These are phyloP conservation scores for Phialemoniopsis sp. DNA, from an alignment of 2,329 filamentous ascomycete species.

Conservation along the genomic window DNA sequence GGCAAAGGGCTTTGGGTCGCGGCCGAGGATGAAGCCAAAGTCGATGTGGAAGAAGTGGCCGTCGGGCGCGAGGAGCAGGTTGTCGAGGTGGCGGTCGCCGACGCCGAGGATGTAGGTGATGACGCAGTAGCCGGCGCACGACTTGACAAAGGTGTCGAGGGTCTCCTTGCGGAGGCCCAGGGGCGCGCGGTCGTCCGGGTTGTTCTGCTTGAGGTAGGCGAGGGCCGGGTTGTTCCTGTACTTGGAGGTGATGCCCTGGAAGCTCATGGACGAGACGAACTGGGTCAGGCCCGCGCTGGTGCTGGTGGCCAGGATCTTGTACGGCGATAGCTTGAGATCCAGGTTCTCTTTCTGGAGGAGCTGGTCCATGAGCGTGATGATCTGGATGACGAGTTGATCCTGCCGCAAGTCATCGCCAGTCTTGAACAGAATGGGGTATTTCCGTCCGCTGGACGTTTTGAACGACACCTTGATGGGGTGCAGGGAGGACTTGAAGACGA, in stretches of 20 bases:
- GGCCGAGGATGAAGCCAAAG: constrained; percentile 95
- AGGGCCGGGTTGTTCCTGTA: constrained; percentile 73
- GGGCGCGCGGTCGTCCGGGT: constrained; percentile 77
- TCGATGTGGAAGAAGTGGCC: constrained; percentile 98
- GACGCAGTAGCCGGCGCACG: constrained; percentile 95
- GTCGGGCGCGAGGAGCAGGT: constrained; percentile 83
- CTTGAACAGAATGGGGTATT: constrained; percentile 95
- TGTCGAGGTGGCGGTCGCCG: constrained; percentile 92
- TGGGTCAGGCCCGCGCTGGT: constrained; percentile 87
- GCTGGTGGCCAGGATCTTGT: constrained; percentile 92
- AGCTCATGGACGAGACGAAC: constrained; percentile 81
- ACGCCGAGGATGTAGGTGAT: constrained; percentile 98
- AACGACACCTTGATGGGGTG: constrained; percentile 90
- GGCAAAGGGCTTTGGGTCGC: constrained; percentile 95
- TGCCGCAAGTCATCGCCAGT: constrained; percentile 94
- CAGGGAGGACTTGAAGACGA: constrained; percentile 93
- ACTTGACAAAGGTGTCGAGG: constrained; percentile 93
- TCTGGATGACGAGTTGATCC: constrained; percentile 94
- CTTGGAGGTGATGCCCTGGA: constrained; percentile 79
- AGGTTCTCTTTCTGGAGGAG: constrained; percentile 93
- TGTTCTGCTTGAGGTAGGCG: constrained; percentile 82
- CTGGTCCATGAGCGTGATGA: constrained; percentile 97
- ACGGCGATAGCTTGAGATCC: constrained; percentile 90
- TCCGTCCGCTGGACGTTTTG: constrained; percentile 70
- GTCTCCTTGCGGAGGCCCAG: constrained; percentile 87